Conservation (phyloP, 2,329 filamentous ascomycete genomes). For the Botrytis byssoidea region DNA sequence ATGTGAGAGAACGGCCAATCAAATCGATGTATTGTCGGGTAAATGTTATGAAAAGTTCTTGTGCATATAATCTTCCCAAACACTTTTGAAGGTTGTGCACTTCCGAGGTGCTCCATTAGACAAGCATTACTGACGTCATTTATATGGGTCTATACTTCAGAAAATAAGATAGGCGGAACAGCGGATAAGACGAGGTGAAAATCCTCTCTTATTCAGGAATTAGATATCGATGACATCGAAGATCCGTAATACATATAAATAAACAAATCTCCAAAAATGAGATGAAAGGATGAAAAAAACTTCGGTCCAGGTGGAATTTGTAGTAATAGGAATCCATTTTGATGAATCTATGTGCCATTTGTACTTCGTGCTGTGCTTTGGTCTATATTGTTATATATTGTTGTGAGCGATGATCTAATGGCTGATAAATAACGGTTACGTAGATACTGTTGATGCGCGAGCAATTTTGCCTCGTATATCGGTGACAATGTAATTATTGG, state of each 20-base stretch:
- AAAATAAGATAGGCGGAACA: background rate
- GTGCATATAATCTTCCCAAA: background rate
- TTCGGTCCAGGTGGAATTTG: background rate
- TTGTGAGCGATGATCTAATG: background rate
- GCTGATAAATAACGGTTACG: background rate
- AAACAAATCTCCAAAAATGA: background rate
- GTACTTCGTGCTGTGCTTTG: background rate
- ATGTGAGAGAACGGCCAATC: background rate
- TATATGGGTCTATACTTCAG: background rate
- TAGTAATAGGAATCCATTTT: background rate
- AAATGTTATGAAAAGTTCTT: background rate
- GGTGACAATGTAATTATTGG: background rate
- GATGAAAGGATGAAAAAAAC: background rate
- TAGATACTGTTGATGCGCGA: background rate
- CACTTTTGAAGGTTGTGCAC: background rate
- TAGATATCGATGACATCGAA: background rate
- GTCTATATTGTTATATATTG: too few relatives aligned
- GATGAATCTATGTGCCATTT: background rate
- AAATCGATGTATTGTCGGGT: background rate
- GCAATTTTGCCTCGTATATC: background rate
- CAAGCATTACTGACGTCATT: constrained; percentile 8
- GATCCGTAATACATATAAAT: background rate
- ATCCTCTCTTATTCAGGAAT: background rate
- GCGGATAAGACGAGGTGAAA: background rate
- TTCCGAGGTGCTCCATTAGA: constrained; percentile 1